Evolutionary conservation across 768 basidiomycete species (phyloP), one percentile per base, ranked within the genome.

Genomic region (Agaricus bisporus): DNA sequence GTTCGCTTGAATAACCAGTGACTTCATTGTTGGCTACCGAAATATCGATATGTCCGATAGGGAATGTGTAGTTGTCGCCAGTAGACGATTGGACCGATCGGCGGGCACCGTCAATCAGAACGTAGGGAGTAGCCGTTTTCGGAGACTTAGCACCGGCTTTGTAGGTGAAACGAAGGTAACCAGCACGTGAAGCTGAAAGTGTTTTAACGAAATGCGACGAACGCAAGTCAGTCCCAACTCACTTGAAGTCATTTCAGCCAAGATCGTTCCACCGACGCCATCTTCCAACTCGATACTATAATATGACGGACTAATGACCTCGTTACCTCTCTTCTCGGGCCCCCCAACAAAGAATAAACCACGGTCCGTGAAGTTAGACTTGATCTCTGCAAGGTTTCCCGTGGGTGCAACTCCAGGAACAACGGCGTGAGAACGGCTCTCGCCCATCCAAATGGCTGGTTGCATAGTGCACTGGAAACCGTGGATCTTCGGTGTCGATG

Each of bases 371-470:
- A 52, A 46, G 38, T 41, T 42, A 6, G 45, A 29, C 17, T 54
- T 54, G 17, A 54, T 20, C 38, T 46, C 45, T n/a, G 1, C 17
- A 1, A 36, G 45, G 15, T 48, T 26, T 15, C 37, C 44, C 3
- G 45, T 47, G 2, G 44, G 18, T 51, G 71, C 66, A 3, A 72
- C 63, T 5, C 86, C 86, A 11, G 86, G 85, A n/a, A 75, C 73
- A 20, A 88, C 70, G 5, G 77, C 72, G 2, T 82, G 77, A 44
- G 78, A 77, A 0, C 77, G 86, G 56, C 81, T 86, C 59, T 88
- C 86, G 1, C 85, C 89, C 88, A 92, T 91, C 89, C 88, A 91
- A 35, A 92, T 90, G 0, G 89, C 89, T 8, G 89, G 88, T 59
- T 89, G 89, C 49, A 88, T 82, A 0, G 89, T 91, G 7, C 79